Conservation (phyloP, 768 basidiomycete genomes). For the Trametes cingulata region DNA sequence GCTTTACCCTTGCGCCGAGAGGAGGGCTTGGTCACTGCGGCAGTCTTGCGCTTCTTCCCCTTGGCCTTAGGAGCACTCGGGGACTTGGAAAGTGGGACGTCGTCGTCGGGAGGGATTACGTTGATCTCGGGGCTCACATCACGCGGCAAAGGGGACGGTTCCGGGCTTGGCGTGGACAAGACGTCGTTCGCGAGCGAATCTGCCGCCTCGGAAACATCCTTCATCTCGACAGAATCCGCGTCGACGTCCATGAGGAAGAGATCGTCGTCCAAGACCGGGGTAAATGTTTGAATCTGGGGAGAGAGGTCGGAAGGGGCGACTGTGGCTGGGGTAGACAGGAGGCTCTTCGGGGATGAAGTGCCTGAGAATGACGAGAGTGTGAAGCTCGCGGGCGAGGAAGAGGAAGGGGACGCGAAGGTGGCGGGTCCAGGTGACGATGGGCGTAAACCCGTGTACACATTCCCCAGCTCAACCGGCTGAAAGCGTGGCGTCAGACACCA, state of each 20-base stretch:
- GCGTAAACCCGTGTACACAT: not conserved
- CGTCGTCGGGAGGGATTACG: too few relatives aligned
- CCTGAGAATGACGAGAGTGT: not conserved
- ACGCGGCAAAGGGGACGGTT: too few relatives aligned
- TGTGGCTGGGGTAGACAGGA: not conserved
- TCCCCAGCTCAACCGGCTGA: not conserved
- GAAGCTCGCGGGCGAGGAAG: not conserved
- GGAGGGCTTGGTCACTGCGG: too few relatives aligned
- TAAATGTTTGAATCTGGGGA: not conserved
- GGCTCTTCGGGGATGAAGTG: not conserved
- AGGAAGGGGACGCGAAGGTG: not conserved
- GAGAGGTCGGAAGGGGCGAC: constrained; percentile 2
- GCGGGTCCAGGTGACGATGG: not conserved
- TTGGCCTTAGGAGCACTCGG: too few relatives aligned
- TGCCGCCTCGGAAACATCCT: too few relatives aligned
- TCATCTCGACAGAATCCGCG: too few relatives aligned
- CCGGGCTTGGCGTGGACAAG: too few relatives aligned
- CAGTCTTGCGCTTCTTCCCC: too few relatives aligned
- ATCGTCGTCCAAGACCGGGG: not conserved
- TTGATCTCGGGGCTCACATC: too few relatives aligned
- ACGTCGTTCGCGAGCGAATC: too few relatives aligned
- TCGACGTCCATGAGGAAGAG: not conserved
- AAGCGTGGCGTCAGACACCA: not conserved
- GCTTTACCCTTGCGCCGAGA: too few relatives aligned
- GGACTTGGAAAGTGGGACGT: too few relatives aligned